Evolutionary conservation across 2,329 filamentous ascomycete species (phyloP).

Genomic region (Sclerotinia sclerotiorum): DNA sequence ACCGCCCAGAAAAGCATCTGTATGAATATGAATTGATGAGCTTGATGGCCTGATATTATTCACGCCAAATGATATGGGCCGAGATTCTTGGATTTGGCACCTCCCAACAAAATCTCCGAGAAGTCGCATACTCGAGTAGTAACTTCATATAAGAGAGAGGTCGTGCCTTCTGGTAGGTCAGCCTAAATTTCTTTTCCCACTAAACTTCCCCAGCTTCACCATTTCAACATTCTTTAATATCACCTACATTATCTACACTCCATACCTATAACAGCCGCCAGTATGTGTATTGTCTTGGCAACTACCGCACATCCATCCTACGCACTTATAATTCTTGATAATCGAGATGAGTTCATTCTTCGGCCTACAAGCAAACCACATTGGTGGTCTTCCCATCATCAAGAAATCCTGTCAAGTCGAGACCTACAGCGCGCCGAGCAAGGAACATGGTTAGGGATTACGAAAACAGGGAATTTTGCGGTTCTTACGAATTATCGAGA

Average conservation of each 20-base stretch:
- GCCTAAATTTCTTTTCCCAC: constrained; percentile 9
- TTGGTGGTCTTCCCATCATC: constrained; percentile 52
- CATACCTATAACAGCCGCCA: constrained; percentile 17
- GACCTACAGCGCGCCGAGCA: constrained; percentile 62
- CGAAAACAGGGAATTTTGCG: constrained; percentile 58
- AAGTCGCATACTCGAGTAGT: too few relatives aligned
- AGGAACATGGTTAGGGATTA: constrained; percentile 67
- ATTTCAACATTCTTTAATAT: constrained; percentile 18
- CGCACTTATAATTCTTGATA: constrained; percentile 72
- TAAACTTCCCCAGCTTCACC: constrained; percentile 1
- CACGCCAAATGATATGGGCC: background rate
- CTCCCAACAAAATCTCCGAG: background rate
- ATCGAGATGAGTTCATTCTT: constrained; percentile 72
- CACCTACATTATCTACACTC: background rate
- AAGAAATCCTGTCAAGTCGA: constrained; percentile 55
- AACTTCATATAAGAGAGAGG: background rate
- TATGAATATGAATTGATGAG: background rate
- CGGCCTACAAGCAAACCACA: constrained; percentile 62
- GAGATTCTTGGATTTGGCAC: background rate
- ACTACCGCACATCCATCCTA: constrained; percentile 76
- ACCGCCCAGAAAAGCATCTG: constrained; percentile 5
- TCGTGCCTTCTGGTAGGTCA: constrained; percentile 19
- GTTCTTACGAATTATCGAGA: constrained; percentile 69
- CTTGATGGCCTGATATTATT: background rate
- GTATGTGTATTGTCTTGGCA: constrained; percentile 76